These are phyloP conservation scores for Raphidocelis subcapitata DNA, from an alignment of 139 green algal genomes.

Conservation along the genomic window DNA sequence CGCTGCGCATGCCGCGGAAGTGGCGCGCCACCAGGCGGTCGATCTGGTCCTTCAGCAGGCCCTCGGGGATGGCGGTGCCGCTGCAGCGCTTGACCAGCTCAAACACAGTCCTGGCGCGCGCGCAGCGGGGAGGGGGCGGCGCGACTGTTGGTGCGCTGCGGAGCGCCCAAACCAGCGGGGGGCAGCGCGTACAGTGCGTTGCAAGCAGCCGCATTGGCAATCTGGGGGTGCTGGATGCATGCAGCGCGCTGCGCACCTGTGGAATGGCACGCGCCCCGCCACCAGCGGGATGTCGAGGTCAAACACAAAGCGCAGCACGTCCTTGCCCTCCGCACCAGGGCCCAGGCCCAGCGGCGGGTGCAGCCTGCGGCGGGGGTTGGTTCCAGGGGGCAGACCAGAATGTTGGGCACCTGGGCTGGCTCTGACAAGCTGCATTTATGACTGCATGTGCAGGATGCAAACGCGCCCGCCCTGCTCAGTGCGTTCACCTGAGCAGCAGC, in stretches of 20 bases:
- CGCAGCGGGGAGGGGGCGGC: no score
- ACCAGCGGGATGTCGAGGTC: constrained; percentile 79
- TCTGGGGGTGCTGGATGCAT: no score
- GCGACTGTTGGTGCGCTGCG: no score
- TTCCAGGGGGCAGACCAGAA: no score
- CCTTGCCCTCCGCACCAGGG: constrained; percentile 49
- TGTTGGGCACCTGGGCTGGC: no score
- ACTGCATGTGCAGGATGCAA: no score
- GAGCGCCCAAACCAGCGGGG: no score
- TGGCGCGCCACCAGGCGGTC: constrained; percentile 66
- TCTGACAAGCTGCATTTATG: no score
- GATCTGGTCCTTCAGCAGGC: constrained; percentile 49
- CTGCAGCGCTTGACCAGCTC: constrained; percentile 70
- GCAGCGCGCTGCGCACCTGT: no score
- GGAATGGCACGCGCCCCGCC: constrained; percentile 61
- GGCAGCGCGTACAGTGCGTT: no score
- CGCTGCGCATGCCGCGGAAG: constrained; percentile 51
- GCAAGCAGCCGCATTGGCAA: no score
- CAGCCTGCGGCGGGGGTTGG: constrained; percentile 34
- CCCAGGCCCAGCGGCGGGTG: constrained; percentile 72
- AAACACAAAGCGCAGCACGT: constrained; percentile 77
- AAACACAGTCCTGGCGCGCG: constrained; percentile 54
- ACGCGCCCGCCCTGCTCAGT: no score
- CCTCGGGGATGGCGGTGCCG: constrained; percentile 65
- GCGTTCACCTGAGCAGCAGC: constrained; percentile 59